Evolutionary conservation across 306 rosid species (phyloP), one percentile per base, ranked within the genome.

Genomic region (Sicyos baderoa): DNA sequence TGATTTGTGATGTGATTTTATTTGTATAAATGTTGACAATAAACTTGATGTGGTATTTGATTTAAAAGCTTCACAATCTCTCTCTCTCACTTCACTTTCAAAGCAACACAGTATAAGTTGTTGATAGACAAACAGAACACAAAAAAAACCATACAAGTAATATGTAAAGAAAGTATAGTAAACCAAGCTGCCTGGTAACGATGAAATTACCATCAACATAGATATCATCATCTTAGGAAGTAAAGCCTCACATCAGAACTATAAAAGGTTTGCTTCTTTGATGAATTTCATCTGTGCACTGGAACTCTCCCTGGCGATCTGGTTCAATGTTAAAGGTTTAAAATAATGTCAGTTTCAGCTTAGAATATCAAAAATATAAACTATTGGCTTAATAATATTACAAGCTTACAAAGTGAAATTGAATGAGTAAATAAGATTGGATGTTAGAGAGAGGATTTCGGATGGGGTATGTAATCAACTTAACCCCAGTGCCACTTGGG

Each of bases 1-100:
- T 78, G 78, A 25, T 29, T 40, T 32, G 68, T 73, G 70, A 18
- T 53, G 62, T 68, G 22, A 54, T 59, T 79, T 73, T 52, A 80
- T 76, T 78, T 85, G 78, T 75, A 74, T 74, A 15, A 21, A 65
- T 66, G 16, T 54, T 65, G 49, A 80, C 58, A 75, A 80, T 78
- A 16, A 70, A 40, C 35, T 35, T 70, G 74, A 50, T 75, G 47
- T 45, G 19, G 3, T 67, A 25, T 67, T 48, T 48, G 7, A 48
- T 67, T 47, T 48, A 4, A 23, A 15, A n/a, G 17, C 7, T 65
- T 65, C 51, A 7, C 35, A 12, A 0, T 66, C 6, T 48, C 37
- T 64, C 54, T 47, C 18, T 0, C 17, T 0, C 14, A 7, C 0
- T 29, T 29, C 35, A 29, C 35, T 29, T 47, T 65, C 4, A 45